Evolutionary conservation across 2,329 filamentous ascomycete genomes (phyloP).

Genomic region (Cyphellophora attinorum): DNA sequence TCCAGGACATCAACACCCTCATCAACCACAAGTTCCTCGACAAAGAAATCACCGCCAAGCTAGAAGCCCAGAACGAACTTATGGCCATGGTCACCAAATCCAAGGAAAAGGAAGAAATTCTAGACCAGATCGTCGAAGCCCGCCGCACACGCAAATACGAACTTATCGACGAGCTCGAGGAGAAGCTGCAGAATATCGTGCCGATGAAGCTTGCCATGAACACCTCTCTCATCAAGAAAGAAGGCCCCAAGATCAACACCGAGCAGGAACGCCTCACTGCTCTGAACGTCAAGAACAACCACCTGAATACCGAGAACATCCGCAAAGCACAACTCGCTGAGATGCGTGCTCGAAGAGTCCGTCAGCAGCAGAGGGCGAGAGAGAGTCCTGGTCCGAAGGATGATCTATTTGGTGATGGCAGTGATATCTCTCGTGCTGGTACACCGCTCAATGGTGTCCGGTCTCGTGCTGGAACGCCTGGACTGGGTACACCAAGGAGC

Average conservation of each 20-base stretch:
- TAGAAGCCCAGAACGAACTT: slow-evolving; percentile 60
- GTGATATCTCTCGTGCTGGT: slow-evolving; percentile 35
- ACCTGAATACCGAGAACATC: slow-evolving; percentile 78
- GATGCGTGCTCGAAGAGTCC: slow-evolving; percentile 47
- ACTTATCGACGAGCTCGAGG: slow-evolving; percentile 38
- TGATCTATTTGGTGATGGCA: slow-evolving; percentile 37
- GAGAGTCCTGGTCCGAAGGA: slow-evolving; percentile 18
- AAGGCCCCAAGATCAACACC: slow-evolving; percentile 33
- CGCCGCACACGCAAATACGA: slow-evolving; percentile 54
- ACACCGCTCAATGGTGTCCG: slow-evolving; percentile 42
- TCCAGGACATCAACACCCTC: slow-evolving; percentile 69
- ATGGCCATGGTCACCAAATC: slow-evolving; percentile 54
- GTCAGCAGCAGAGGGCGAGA: slow-evolving; percentile 12
- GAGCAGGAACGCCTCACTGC: slow-evolving; percentile 77
- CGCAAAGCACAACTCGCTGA: slow-evolving; percentile 83
- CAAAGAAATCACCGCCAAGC: slow-evolving; percentile 68
- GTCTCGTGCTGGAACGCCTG: slow-evolving; percentile 26
- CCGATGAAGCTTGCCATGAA: slow-evolving; percentile 63
- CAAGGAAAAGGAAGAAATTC: slow-evolving; percentile 58
- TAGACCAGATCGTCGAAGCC: slow-evolving; percentile 57
- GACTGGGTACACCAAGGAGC: slow-evolving; percentile 13
- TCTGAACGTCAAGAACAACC: slow-evolving; percentile 76
- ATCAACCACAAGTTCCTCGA: slow-evolving; percentile 75
- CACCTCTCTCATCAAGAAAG: slow-evolving; percentile 53
- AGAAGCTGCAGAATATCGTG: slow-evolving; percentile 35